Conservation (phyloP, 345 rosid species). For the Salix udensis region DNA sequence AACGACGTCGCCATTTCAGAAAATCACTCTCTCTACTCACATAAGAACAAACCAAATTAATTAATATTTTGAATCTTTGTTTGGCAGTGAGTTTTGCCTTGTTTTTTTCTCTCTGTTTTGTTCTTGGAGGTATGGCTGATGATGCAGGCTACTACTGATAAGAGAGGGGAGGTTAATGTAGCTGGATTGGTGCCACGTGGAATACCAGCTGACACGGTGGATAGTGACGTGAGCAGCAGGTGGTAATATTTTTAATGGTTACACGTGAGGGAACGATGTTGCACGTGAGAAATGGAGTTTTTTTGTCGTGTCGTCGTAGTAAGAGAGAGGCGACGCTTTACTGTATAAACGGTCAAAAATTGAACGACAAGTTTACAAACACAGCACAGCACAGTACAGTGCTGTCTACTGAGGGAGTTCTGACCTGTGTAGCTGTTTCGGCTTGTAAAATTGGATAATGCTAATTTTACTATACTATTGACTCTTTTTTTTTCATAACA, state of each 20-base stretch:
- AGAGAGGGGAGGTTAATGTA: slow-evolving; percentile 25
- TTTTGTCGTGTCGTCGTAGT: no score
- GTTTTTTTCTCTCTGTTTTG: not conserved
- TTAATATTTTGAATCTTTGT: not conserved
- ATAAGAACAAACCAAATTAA: no score
- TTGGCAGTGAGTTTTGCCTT: not conserved
- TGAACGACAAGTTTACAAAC: not conserved
- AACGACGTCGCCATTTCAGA: slow-evolving; percentile 70
- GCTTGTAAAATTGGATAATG: no score
- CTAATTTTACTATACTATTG: no score
- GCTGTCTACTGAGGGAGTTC: no score
- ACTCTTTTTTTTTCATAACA: no score
- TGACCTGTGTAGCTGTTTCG: no score
- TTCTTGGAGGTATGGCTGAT: not conserved
- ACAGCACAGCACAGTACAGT: no score
- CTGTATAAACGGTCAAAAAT: not conserved
- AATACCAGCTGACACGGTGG: slow-evolving; percentile 39
- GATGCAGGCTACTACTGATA: not conserved
- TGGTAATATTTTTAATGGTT: not conserved
- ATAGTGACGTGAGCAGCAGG: slow-evolving; percentile 38
- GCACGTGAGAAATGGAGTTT: not conserved
- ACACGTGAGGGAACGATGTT: slow-evolving; percentile 20
- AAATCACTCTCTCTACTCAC: not conserved
- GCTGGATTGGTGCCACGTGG: slow-evolving; percentile 48
- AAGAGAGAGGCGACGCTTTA: no score